Conservation (phyloP, 371 early-diverging fungal species). For the Lichtheimia ramosa region DNA sequence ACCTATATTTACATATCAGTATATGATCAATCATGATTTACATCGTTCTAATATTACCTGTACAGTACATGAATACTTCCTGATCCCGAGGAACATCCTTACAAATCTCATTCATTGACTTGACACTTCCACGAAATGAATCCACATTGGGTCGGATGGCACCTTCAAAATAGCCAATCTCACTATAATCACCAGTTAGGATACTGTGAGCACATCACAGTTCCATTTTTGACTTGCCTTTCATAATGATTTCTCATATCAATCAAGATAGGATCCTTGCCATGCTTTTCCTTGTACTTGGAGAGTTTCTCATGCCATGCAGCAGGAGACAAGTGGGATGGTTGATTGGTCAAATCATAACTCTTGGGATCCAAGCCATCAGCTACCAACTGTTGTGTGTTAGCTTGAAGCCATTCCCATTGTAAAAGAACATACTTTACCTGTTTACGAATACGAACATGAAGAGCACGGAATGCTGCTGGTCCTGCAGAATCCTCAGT, state of each 20-base stretch:
- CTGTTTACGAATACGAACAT: conserved; percentile 68
- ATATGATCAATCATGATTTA: conserved; percentile 2
- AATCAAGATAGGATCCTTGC: conserved; percentile 58
- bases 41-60: no score
- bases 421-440: no score
- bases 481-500: conserved; percentile 60
- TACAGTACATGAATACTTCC: conserved; percentile 85
- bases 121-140: conserved; percentile 67
- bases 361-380: conserved; percentile 56
- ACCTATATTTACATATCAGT: conserved; percentile 32
- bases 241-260: conserved; percentile 88
- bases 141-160: conserved; percentile 77
- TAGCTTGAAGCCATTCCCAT: no score
- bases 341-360: conserved; percentile 62
- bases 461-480: conserved; percentile 66
- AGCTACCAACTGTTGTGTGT: conserved; percentile 59
- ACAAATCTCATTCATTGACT: conserved; percentile 50
- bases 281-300: conserved; percentile 33
- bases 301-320: conserved; percentile 62
- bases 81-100: conserved; percentile 53
- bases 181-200: conserved; percentile 23
- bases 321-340: conserved; percentile 68
- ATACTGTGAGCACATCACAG: no score
- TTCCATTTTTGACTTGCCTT: conserved; percentile 30
- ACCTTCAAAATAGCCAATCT: conserved; percentile 74